Evolutionary conservation across 176 grass and related monocot species (phyloP).

Genomic region (Ensete glaucum): DNA sequence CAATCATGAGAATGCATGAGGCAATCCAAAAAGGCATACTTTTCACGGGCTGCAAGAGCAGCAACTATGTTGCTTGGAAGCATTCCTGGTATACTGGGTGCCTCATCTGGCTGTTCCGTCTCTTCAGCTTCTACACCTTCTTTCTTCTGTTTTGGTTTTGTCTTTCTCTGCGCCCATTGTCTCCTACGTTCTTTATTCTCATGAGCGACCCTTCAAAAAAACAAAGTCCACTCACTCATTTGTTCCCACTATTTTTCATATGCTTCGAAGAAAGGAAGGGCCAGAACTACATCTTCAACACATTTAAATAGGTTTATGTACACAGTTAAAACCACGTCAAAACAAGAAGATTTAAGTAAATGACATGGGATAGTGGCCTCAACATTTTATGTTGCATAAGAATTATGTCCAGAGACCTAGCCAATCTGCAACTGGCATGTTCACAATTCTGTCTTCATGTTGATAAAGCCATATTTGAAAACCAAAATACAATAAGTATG

Average conservation of each 20-base stretch:
- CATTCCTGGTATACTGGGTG: constrained; percentile 42
- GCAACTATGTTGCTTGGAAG: constrained; percentile 67
- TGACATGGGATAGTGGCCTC: too few species aligned
- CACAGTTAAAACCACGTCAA: background rate
- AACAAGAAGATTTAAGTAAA: background rate
- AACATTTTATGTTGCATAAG: too few species aligned
- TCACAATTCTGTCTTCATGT: too few species aligned
- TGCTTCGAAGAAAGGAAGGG: background rate
- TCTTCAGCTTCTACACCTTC: background rate
- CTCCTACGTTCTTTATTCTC: constrained; percentile 19
- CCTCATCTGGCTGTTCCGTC: constrained; percentile 13
- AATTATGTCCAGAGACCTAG: too few species aligned
- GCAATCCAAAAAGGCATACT: constrained; percentile 39
- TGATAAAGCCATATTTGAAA: too few species aligned
- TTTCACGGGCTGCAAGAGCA: constrained; percentile 87
- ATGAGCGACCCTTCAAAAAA: constrained; percentile 12
- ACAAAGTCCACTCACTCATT: background rate
- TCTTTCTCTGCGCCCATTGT: constrained; percentile 12
- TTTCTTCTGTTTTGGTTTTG: constrained; percentile 14
- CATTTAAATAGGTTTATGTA: background rate
- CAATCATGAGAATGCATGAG: background rate
- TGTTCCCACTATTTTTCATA: background rate
- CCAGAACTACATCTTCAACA: background rate
- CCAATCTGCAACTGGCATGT: too few species aligned
- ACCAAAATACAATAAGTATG: too few species aligned